Percentiles rank a stretch among this genome's conserved stretches.
phyloP scores from a whole-genome alignment of 495 filamentous ascomycete species.

The Aspergillus haitiensis region DNA sequence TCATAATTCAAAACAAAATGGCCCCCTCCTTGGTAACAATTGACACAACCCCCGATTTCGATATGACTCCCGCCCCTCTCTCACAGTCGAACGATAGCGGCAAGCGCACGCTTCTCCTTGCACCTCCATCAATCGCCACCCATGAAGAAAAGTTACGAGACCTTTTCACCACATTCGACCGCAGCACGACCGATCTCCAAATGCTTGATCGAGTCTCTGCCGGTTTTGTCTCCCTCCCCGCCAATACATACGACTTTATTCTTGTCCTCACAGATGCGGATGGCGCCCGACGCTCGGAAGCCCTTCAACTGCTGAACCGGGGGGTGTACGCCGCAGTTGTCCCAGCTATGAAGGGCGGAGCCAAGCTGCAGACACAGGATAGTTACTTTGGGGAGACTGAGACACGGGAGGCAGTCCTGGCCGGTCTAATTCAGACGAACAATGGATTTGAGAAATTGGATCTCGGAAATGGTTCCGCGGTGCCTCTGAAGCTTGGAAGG shows the following conservation, averaged over 20 bases:
- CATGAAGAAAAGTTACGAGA: conserved; percentile 61
- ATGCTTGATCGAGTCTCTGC: conserved; percentile 95
- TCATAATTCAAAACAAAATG: conserved; percentile 7
- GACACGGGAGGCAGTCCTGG: conserved; percentile 71
- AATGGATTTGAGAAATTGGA: conserved; percentile 73
- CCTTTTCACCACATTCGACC: conserved; percentile 64
- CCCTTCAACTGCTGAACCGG: conserved; percentile 59
- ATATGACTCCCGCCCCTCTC: conserved; percentile 25
- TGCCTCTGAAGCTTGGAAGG: conserved; percentile 69
- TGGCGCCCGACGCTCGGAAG: conserved; percentile 58
- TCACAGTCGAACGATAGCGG: conserved; percentile 29
- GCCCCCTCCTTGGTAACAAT: conserved; percentile 45
- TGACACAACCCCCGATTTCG: conserved; percentile 45
- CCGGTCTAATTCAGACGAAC: conserved; percentile 66
- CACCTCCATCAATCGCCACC: conserved; percentile 71
- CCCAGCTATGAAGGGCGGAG: conserved; percentile 67
- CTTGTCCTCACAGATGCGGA: conserved; percentile 80
- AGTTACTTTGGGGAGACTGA: conserved; percentile 52
- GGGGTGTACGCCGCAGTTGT: conserved; percentile 69
- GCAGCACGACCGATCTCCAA: conserved; percentile 79
- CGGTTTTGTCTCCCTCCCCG: conserved; percentile 76
- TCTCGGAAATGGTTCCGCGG: conserved; percentile 58
- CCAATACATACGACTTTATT: conserved; percentile 76
- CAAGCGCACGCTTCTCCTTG: conserved; percentile 64
- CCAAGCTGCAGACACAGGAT: conserved; percentile 67